Base-by-base conservation (phyloP, 1,139 yeast genomes). In the Pichia sp. region DNA sequence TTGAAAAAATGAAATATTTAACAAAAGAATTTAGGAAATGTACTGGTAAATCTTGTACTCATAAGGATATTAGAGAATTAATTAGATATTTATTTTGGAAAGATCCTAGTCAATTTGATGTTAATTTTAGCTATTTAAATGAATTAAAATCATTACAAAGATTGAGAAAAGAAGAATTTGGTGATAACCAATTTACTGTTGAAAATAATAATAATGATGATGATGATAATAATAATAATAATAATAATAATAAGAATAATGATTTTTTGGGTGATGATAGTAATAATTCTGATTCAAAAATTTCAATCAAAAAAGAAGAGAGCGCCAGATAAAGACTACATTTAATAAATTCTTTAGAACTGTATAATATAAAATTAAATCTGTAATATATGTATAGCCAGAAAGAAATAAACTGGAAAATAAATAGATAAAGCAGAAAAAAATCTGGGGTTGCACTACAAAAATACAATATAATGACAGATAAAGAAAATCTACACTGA, bases 1-100 rank as follows among this genome's bases (percentile, higher is more conserved):
- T 76, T 45, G 88, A 83, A 53, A 85, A 85, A 62, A 82, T 90
- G 87, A 69, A 74, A 43, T 81, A 71, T 57, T 73, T 85, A 36
- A 74, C 86, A 8, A 66, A 72, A 43, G 90, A 84, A 58, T 70
- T 85, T 54, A 75, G 78, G 49, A 76, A 81, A 55, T 72, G 77
- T 34, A 78, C 86, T 1, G 80, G 80, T 34, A 80, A 78, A 56
- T 63, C 67, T 47, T 77, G 78, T 57, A 69, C 78, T 11, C 74
- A 76, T 33, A 70, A 64, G 34, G 84, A 80, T 55, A 75, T 86
- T 55, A 76, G 84, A 45, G 78, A 74, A 41, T 65, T 81, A 42
- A 66, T 82, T 26, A 68, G 79, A 44, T 68, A 69, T 47, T 59
- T 83, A 57, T 83, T 84, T 58, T 71, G 78, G 66, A 61, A 65